Conservation (phyloP, 2,329 filamentous ascomycete genomes). For the Proliferodiscus dingleyae region DNA sequence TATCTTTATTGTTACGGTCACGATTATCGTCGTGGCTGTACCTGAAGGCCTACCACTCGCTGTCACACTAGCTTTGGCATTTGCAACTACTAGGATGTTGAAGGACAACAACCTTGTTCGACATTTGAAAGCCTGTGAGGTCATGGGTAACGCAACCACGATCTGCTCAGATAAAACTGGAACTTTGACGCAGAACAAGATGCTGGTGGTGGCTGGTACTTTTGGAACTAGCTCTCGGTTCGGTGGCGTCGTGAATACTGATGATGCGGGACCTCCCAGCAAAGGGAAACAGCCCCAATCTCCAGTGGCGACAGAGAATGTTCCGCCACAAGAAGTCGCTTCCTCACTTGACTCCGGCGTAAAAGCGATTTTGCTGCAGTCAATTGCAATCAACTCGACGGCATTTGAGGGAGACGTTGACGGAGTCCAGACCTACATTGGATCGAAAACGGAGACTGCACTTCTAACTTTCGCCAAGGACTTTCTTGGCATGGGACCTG, state of each 20-base stretch:
- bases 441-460: conserved; percentile 74
- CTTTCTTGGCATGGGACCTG: conserved; percentile 57
- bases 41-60: conserved; percentile 63
- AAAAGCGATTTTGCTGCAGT: conserved; percentile 49
- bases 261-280: conserved; percentile 20
- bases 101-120: conserved; percentile 69
- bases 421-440: conserved; percentile 57
- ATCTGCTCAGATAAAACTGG: conserved; percentile 80
- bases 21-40: conserved; percentile 64
- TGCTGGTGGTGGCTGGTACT: conserved; percentile 71
- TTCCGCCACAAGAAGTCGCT: conserved; percentile 29
- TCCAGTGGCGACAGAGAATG: conserved; percentile 19
- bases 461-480: conserved; percentile 65
- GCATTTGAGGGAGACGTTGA: conserved; percentile 63
- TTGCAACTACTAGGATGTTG: conserved; percentile 62
- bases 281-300: conserved; percentile 23
- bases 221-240: conserved; percentile 56
- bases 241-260: conserved; percentile 33
- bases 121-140: conserved; percentile 62
- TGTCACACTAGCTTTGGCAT: conserved; percentile 63
- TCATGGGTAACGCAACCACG: conserved; percentile 67
- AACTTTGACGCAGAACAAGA: conserved; percentile 69
- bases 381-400: conserved; percentile 63
- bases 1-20: conserved; percentile 61
- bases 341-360: conserved; percentile 23